Evolutionary conservation across 805 yeast genomes (phyloP).

Genomic region (Zygosaccharomyces rouxii): DNA sequence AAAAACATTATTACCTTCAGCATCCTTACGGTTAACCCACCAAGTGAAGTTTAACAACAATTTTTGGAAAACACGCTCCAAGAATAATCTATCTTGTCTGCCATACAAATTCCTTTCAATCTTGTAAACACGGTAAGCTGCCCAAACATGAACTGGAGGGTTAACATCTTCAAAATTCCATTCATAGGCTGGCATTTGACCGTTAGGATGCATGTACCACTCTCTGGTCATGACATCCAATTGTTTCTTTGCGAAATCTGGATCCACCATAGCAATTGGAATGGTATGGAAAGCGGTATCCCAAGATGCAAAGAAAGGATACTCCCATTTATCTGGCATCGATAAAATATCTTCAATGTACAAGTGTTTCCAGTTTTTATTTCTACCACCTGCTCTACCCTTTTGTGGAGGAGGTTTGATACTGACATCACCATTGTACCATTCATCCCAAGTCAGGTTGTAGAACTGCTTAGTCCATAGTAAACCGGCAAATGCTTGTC

Average conservation of each 20-base stretch:
- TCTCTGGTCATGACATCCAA: slow-evolving; percentile 81
- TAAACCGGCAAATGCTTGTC: slow-evolving; percentile 92
- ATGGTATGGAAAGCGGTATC: slow-evolving; percentile 93
- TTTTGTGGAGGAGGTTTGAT: slow-evolving; percentile 72
- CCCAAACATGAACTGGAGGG: slow-evolving; percentile 98
- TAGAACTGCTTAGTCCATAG: slow-evolving; percentile 93
- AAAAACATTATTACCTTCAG: slow-evolving; percentile 80
- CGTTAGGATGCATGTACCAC: slow-evolving; percentile 98
- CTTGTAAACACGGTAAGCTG: slow-evolving; percentile 81
- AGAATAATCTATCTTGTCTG: slow-evolving; percentile 71
- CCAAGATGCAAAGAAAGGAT: slow-evolving; percentile 96
- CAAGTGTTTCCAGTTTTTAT: slow-evolving; percentile 82
- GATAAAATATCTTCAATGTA: slow-evolving; percentile 84
- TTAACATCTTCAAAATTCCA: slow-evolving; percentile 96
- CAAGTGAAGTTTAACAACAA: slow-evolving; percentile 85
- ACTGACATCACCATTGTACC: slow-evolving; percentile 82
- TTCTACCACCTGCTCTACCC: slow-evolving; percentile 81
- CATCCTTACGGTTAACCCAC: slow-evolving; percentile 95
- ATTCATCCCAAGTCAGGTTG: slow-evolving; percentile 76
- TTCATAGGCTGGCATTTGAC: slow-evolving; percentile 95
- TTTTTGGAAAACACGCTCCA: slow-evolving; percentile 91
- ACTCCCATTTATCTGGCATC: slow-evolving; percentile 94
- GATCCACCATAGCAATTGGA: slow-evolving; percentile 90
- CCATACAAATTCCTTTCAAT: slow-evolving; percentile 83
- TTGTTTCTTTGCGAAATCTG: slow-evolving; percentile 85